These are phyloP conservation scores for Mortierella hygrophila DNA, from an alignment of 192 early-diverging fungal genomes.

Conservation along the genomic window DNA sequence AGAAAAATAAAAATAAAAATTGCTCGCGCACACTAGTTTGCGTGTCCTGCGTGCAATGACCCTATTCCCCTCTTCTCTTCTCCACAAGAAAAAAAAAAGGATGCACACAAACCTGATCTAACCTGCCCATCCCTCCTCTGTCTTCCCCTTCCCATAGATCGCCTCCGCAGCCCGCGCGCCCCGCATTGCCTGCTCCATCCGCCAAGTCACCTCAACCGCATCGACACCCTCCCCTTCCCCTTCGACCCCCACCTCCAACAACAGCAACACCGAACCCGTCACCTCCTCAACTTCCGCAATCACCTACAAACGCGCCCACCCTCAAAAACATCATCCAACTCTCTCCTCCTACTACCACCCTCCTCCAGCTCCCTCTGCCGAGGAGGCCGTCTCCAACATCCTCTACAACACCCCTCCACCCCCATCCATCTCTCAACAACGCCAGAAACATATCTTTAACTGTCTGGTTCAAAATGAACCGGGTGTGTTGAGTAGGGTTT, in stretches of 20 bases:
- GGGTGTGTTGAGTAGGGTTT: constrained; percentile 81
- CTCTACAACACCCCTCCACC: constrained; percentile 88
- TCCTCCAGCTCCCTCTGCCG: constrained; percentile 70
- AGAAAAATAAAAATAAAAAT: neutral
- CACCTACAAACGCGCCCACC: constrained; percentile 54
- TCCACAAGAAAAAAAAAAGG: neutral
- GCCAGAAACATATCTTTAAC: constrained; percentile 89
- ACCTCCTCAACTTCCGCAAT: constrained; percentile 53
- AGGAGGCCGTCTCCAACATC: constrained; percentile 96
- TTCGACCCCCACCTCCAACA: neutral
- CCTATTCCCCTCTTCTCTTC: neutral
- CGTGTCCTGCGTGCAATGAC: neutral
- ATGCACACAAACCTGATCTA: neutral
- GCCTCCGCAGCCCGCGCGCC: neutral
- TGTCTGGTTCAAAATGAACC: constrained; percentile 94
- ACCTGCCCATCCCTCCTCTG: neutral
- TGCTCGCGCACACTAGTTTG: neutral
- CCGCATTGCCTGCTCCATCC: neutral
- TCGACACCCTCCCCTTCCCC: neutral
- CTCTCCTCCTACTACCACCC: constrained; percentile 37
- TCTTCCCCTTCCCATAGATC: neutral
- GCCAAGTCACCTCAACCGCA: neutral
- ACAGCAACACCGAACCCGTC: neutral
- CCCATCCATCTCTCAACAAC: constrained; percentile 54
- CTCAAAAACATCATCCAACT: constrained; percentile 34